Conservation (phyloP, 306 rosid genomes). For the Fagus crenata region DNA sequence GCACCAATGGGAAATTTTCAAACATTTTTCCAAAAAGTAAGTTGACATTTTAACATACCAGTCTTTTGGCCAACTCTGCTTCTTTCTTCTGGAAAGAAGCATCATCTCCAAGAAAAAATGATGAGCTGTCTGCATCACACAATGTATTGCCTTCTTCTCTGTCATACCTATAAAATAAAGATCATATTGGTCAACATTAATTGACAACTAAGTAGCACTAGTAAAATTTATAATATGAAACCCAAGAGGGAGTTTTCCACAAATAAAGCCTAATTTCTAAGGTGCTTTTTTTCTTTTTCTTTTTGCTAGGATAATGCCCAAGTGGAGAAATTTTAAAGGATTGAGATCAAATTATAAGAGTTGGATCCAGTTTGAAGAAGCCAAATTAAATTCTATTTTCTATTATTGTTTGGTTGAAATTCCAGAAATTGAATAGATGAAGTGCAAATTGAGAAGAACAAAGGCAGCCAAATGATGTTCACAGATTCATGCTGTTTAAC, state of each 20-base stretch:
- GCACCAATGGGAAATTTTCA: constrained; percentile 15
- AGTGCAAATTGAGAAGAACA: background rate
- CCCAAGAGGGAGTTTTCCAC: background rate
- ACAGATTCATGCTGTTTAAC: constrained; percentile 2
- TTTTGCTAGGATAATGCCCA: background rate
- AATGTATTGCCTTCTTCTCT: constrained; percentile 90
- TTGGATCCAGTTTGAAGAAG: background rate
- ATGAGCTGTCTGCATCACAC: constrained; percentile 77
- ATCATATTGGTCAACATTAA: constrained; percentile 27
- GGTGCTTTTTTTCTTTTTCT: background rate
- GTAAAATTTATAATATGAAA: constrained; percentile 8
- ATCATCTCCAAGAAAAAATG: constrained; percentile 79
- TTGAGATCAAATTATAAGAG: background rate
- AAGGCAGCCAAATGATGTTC: constrained; percentile 19
- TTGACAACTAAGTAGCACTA: background rate
- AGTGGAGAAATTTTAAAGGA: background rate
- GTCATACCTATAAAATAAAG: constrained; percentile 69
- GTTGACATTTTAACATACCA: constrained; percentile 51
- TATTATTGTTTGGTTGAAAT: background rate
- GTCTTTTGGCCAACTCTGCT: constrained; percentile 92
- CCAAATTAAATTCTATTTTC: background rate
- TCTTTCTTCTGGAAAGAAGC: constrained; percentile 95
- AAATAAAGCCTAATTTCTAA: background rate
- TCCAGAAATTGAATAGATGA: constrained; percentile 6
- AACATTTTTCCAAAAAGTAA: constrained; percentile 6